Conservation (phyloP, 192 early-diverging fungal genomes). For the Coemansia sp. region DNA sequence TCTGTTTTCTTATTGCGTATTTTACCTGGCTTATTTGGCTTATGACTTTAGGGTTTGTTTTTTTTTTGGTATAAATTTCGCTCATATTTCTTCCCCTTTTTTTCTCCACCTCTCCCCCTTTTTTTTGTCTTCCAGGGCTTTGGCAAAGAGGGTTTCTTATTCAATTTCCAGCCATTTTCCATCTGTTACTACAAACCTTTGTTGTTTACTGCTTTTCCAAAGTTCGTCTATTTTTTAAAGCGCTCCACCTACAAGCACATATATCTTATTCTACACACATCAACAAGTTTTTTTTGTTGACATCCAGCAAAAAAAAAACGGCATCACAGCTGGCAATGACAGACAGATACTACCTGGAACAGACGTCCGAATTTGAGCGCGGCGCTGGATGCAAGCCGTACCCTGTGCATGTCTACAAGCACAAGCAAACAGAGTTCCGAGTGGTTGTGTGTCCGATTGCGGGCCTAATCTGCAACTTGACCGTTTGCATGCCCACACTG, state of each 20-base stretch:
- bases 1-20: background rate
- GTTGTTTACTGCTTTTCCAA: background rate
- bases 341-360: constrained; percentile 38
- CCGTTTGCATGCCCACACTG: constrained; percentile 74
- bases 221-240: too few relatives aligned
- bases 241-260: background rate
- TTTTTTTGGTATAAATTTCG: background rate
- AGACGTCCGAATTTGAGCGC: constrained; percentile 34
- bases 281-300: background rate
- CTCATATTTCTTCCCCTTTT: background rate
- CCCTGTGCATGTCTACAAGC: constrained; percentile 57
- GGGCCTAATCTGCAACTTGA: constrained; percentile 65
- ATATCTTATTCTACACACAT: background rate
- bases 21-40: background rate
- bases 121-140: background rate
- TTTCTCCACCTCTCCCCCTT: background rate
- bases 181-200: background rate
- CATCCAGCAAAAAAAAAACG: background rate
- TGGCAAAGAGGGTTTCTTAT: background rate
- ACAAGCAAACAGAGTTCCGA: constrained; percentile 55
- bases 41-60: background rate
- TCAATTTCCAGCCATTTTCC: constrained; percentile 2
- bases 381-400: constrained; percentile 18
- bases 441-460: constrained; percentile 67
- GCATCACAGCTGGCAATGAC: constrained; percentile 18